Evolutionary conservation across 1,284 basidiomycete species (phyloP).

Genomic region (Jaminaea rosea): DNA sequence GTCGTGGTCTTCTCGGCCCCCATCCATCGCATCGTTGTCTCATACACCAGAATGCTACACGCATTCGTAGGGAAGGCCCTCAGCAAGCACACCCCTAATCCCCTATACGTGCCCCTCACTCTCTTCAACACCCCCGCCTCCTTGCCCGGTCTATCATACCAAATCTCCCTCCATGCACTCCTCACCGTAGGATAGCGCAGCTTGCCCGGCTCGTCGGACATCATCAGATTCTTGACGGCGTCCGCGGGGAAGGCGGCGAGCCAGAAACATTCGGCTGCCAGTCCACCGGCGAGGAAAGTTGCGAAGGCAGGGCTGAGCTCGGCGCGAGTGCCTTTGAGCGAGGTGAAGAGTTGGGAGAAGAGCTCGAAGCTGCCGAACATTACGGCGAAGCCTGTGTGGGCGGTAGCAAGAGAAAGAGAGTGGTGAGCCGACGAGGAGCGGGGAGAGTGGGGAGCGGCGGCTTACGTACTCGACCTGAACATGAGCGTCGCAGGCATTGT

Average conservation of each 20-base stretch:
- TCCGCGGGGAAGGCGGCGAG: slow-evolving; percentile 65
- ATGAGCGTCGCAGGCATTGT: slow-evolving; percentile 47
- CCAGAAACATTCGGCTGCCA: slow-evolving; percentile 48
- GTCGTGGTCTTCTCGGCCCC: slow-evolving; percentile 25
- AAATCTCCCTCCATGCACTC: slow-evolving; percentile 16
- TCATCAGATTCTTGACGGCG: slow-evolving; percentile 58
- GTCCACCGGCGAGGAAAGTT: slow-evolving; percentile 60
- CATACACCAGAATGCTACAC: slow-evolving; percentile 37
- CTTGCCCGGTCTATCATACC: slow-evolving; percentile 20
- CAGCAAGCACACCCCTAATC: slow-evolving; percentile 32
- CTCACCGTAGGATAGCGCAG: slow-evolving; percentile 35
- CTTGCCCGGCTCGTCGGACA: slow-evolving; percentile 40
- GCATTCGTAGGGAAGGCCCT: slow-evolving; percentile 44
- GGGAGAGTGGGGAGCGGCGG: no score
- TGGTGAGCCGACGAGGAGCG: no score
- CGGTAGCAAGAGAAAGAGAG: no score
- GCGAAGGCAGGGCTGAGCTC: slow-evolving; percentile 59
- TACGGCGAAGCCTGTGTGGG: slow-evolving; percentile 21
- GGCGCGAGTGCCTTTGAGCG: slow-evolving; percentile 18
- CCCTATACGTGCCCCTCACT: slow-evolving; percentile 28
- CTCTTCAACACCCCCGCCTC: slow-evolving; percentile 6
- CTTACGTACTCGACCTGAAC: slow-evolving; percentile 47
- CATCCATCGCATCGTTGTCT: slow-evolving; percentile 39
- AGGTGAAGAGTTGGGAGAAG: slow-evolving; percentile 25
- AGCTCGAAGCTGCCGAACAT: slow-evolving; percentile 47